These are phyloP conservation scores for Magnaporthiopsis rhizophila DNA, from an alignment of 2,329 filamentous ascomycete genomes.

Conservation along the genomic window DNA sequence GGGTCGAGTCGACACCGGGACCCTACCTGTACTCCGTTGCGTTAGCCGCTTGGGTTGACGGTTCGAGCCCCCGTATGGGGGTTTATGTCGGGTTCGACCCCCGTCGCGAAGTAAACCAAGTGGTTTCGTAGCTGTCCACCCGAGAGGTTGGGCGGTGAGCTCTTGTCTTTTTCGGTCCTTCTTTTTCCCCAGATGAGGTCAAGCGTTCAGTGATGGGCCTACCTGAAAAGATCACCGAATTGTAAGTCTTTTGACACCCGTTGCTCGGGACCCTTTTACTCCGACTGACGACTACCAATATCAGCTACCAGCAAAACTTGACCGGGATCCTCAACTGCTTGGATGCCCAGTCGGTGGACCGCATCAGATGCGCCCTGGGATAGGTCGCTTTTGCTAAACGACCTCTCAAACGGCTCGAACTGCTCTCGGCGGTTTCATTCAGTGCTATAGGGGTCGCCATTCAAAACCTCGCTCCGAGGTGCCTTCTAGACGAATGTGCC, in stretches of 20 bases:
- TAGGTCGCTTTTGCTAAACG: constrained; percentile 29
- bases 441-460: constrained; percentile 9
- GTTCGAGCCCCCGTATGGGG: no score
- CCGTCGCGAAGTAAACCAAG: no score
- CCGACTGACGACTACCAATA: no score
- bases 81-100: no score
- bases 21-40: no score
- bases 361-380: constrained; percentile 22
- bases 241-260: background rate
- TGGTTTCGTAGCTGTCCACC: no score
- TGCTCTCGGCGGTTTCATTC: constrained; percentile 26
- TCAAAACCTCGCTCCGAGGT: constrained; percentile 14
- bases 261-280: background rate
- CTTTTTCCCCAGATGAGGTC: constrained; percentile 17
- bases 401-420: constrained; percentile 24
- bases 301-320: constrained; percentile 23
- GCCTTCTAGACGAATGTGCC: constrained; percentile 17
- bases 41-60: no score
- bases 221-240: background rate
- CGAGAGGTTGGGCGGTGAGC: no score
- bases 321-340: constrained; percentile 17
- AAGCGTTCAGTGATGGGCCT: background rate
- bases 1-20: no score
- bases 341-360: constrained; percentile 19
- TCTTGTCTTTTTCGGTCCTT: constrained; percentile 12